Conservation (phyloP, 2,329 filamentous ascomycete species). For the Fusarium fujikuroi region DNA sequence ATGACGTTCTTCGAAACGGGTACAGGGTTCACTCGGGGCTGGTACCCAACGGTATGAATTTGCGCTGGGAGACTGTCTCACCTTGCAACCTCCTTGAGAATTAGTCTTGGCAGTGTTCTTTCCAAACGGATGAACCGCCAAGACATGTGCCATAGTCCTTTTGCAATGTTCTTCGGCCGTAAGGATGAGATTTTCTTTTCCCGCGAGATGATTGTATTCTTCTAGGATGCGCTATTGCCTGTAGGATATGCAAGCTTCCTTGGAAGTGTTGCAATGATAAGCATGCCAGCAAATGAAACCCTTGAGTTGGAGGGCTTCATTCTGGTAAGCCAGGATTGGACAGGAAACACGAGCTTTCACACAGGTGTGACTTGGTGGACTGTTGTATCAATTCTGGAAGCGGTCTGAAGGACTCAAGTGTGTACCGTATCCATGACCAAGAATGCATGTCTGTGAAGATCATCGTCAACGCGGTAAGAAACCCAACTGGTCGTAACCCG, state of each 20-base stretch:
- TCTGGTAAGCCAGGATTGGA: conserved; percentile 27
- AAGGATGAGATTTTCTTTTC: conserved; percentile 2
- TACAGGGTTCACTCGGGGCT: neutral
- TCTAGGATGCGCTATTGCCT: conserved; percentile 2
- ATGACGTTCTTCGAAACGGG: conserved; percentile 8
- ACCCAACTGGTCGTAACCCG: neutral
- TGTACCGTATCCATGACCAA: neutral
- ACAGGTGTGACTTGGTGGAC: neutral
- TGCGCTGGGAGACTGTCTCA: conserved; percentile 2
- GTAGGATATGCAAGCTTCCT: conserved; percentile 8
- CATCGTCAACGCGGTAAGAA: neutral
- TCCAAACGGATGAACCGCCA: neutral
- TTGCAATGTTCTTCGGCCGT: conserved; percentile 8
- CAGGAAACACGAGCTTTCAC: conserved; percentile 4
- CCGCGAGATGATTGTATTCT: neutral
- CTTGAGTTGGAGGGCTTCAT: conserved; percentile 27
- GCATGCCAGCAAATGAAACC: conserved; percentile 1
- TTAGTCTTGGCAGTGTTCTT: neutral
- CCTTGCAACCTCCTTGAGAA: neutral
- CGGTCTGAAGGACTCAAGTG: conserved; percentile 12
- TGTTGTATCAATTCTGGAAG: neutral
- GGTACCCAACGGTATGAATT: neutral
- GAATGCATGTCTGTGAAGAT: conserved; percentile 1
- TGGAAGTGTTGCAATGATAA: conserved; percentile 5
- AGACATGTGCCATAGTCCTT: conserved; percentile 1